A percentile compares a stretch with the other conserved stretches of the same genome.
These are phyloP conservation scores for Metschnikowia arizonensis DNA, from an alignment of 805 yeast species.

Conservation along the genomic window DNA sequence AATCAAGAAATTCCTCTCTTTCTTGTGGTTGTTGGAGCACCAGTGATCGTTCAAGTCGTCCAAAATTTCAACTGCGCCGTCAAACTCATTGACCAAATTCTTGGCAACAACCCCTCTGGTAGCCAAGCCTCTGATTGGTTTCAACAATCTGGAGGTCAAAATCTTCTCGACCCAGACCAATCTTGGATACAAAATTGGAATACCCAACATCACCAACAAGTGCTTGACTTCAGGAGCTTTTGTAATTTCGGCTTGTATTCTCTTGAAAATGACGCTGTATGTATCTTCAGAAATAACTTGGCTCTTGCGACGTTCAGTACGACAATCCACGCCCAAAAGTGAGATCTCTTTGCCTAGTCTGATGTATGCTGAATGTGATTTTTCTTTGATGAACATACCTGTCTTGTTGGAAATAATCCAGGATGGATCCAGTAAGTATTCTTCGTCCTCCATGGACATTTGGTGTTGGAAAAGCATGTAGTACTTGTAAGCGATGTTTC, in stretches of 20 bases:
- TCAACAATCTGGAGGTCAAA: conserved; percentile 53
- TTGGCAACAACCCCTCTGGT: conserved; percentile 54
- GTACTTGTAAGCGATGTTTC: conserved; percentile 75
- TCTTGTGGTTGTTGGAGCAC: conserved; percentile 86
- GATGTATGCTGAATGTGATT: conserved; percentile 64
- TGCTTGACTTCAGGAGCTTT: conserved; percentile 64
- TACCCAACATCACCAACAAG: conserved; percentile 79
- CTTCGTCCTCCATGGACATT: conserved; percentile 43
- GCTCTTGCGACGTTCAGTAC: conserved; percentile 76
- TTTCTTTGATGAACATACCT: conserved; percentile 70
- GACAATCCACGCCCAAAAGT: conserved; percentile 81
- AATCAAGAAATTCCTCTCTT: conserved; percentile 72
- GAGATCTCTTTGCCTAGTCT: conserved; percentile 72
- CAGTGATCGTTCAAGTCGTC: conserved; percentile 96
- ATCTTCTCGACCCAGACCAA: conserved; percentile 85
- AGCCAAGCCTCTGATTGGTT: conserved; percentile 60
- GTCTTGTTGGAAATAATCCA: conserved; percentile 59
- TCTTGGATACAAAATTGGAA: conserved; percentile 92
- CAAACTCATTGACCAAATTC: conserved; percentile 86
- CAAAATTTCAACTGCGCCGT: conserved; percentile 83
- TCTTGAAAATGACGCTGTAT: conserved; percentile 56
- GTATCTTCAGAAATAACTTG: conserved; percentile 53
- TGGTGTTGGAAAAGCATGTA: conserved; percentile 93
- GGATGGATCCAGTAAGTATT: conserved; percentile 35
- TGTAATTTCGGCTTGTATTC: conserved; percentile 54